These are phyloP conservation scores for Diplocarpon rosae DNA, from an alignment of 2,329 filamentous ascomycete genomes.

Conservation along the genomic window DNA sequence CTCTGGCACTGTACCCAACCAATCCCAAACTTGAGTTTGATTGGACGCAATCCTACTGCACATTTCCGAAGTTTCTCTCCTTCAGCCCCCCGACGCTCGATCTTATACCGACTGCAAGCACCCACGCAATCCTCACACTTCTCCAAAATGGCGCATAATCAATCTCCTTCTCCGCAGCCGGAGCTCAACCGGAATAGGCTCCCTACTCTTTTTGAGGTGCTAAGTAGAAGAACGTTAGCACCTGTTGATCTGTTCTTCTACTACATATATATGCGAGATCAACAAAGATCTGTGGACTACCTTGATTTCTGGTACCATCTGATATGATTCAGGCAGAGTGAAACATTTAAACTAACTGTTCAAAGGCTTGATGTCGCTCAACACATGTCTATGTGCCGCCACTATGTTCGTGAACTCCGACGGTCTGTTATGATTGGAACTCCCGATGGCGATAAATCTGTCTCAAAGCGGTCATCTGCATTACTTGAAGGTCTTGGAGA, in stretches of 20 bases:
- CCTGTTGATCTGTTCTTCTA: conserved; percentile 97
- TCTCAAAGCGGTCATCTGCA: conserved; percentile 73
- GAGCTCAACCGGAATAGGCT: conserved; percentile 67
- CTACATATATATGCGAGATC: conserved; percentile 99
- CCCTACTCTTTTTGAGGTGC: conserved; percentile 89
- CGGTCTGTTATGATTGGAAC: conserved; percentile 88
- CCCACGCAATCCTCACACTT: background rate
- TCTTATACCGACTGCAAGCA: background rate
- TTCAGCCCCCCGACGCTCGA: background rate
- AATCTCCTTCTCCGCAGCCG: conserved; percentile 43
- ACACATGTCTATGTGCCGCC: conserved; percentile 93
- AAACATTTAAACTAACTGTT: conserved; percentile 4
- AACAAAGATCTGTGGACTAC: conserved; percentile 95
- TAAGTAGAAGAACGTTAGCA: conserved; percentile 86
- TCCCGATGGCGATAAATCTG: conserved; percentile 70
- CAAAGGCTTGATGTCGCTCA: conserved; percentile 95
- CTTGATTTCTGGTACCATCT: conserved; percentile 83
- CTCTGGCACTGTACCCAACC: background rate
- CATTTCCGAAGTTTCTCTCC: background rate
- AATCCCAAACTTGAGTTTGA: too few species aligned
- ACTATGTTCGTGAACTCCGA: conserved; percentile 92
- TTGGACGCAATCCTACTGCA: too few species aligned
- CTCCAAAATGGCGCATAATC: conserved; percentile 20
- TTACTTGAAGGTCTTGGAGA: conserved; percentile 66
- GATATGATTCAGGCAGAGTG: background rate